Conservation (phyloP, 1,284 basidiomycete species). For the Hypsizygus ulmarius region DNA sequence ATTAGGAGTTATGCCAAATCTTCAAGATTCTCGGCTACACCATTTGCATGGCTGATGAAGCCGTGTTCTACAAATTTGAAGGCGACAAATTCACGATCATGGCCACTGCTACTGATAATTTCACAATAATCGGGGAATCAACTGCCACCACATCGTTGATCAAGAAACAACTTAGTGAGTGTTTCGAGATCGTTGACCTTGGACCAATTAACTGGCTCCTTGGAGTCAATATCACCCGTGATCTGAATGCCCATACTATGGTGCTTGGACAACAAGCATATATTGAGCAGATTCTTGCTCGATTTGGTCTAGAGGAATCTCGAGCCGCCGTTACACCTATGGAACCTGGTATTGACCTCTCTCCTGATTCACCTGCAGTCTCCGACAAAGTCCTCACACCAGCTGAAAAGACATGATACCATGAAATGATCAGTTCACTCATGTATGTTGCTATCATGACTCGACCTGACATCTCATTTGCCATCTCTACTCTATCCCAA, state of each 20-base stretch:
- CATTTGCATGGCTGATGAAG: constrained; percentile 18
- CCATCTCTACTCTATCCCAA: constrained; percentile 22
- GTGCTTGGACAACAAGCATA: constrained; percentile 25
- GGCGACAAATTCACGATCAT: constrained; percentile 24
- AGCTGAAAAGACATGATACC: constrained; percentile 18
- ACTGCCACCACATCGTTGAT: constrained; percentile 11
- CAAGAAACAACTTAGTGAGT: constrained; percentile 21
- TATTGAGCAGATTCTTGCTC: constrained; percentile 23
- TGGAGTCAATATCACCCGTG: constrained; percentile 22
- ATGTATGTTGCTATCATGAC: constrained; percentile 27
- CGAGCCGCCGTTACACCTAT: constrained; percentile 17
- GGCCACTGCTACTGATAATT: constrained; percentile 31
- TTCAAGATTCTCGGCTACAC: constrained; percentile 19
- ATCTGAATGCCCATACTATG: constrained; percentile 22
- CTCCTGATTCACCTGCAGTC: constrained; percentile 14
- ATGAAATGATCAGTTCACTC: constrained; percentile 23
- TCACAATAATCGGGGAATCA: constrained; percentile 27
- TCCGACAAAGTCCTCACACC: constrained; percentile 12
- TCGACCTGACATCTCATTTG: constrained; percentile 25
- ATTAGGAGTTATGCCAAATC: constrained; percentile 17
- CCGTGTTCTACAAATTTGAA: constrained; percentile 25
- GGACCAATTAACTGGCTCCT: constrained; percentile 29
- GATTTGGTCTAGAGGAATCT: constrained; percentile 22
- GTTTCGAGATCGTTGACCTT: constrained; percentile 27
- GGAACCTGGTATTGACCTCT: constrained; percentile 19